phyloP scores from a whole-genome alignment of 2,329 filamentous ascomycete species.

The Westerdykella sp. region DNA sequence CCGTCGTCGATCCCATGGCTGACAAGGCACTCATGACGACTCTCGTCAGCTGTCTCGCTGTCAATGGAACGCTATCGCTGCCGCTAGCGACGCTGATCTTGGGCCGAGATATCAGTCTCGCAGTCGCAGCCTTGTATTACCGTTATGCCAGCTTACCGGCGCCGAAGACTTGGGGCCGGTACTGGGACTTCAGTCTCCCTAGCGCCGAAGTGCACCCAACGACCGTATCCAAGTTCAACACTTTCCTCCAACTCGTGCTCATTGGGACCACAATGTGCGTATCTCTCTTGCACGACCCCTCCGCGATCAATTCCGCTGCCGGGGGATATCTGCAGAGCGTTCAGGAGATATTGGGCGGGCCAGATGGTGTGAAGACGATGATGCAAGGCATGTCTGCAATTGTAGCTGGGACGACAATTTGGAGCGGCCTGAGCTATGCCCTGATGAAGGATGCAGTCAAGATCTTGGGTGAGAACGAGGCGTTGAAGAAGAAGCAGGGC shows the following conservation, averaged over 20 bases:
- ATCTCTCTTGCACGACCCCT: constrained; percentile 59
- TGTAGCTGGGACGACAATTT: constrained; percentile 83
- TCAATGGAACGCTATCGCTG: constrained; percentile 74
- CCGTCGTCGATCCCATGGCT: constrained; percentile 83
- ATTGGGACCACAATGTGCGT: constrained; percentile 79
- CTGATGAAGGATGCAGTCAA: constrained; percentile 88
- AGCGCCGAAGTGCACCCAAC: constrained; percentile 80
- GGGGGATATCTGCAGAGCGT: constrained; percentile 20
- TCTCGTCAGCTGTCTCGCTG: constrained; percentile 74
- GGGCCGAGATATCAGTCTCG: constrained; percentile 77
- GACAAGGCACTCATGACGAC: constrained; percentile 96
- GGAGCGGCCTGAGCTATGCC: constrained; percentile 89
- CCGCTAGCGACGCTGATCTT: constrained; percentile 89
- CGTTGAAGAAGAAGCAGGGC: constrained; percentile 44
- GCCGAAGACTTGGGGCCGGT: constrained; percentile 84
- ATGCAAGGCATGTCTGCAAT: constrained; percentile 57
- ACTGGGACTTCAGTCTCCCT: constrained; percentile 96
- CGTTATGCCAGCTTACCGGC: constrained; percentile 89
- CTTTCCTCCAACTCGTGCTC: constrained; percentile 79
- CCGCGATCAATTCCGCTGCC: constrained; percentile 47
- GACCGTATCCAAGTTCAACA: constrained; percentile 83
- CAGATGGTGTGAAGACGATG: constrained; percentile 30
- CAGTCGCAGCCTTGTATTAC: constrained; percentile 84
- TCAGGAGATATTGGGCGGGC: constrained; percentile 24
- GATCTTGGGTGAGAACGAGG: constrained; percentile 57